Evolutionary conservation across 306 rosid species (phyloP).

Genomic region (Canavalia ensiformis): DNA sequence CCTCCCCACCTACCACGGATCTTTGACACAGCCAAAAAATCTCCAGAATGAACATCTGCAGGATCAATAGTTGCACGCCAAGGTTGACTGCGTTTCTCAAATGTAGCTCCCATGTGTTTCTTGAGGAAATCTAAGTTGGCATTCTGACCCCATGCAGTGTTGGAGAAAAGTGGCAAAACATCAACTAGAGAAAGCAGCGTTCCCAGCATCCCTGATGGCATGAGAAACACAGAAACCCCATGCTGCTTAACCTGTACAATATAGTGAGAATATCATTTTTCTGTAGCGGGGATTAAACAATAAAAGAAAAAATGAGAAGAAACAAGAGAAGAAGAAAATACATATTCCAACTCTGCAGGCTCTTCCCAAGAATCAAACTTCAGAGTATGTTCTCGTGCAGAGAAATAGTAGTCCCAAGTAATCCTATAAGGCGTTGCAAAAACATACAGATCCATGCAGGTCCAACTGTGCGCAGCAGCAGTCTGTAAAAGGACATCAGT

Average conservation of each 20-base stretch:
- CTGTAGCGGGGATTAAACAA: conserved; percentile 16
- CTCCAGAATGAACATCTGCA: conserved; percentile 92
- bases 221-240: conserved; percentile 95
- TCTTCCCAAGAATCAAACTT: conserved; percentile 95
- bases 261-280: conserved; percentile 41
- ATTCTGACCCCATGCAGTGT: conserved; percentile 91
- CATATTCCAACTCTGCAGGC: conserved; percentile 97
- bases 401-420: conserved; percentile 97
- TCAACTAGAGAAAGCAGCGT: conserved; percentile 84
- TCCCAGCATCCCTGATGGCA: conserved; percentile 99
- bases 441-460: conserved; percentile 97
- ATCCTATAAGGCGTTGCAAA: conserved; percentile 95
- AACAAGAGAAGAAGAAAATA: conserved; percentile 43
- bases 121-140: conserved; percentile 81
- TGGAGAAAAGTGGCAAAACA: conserved; percentile 89
- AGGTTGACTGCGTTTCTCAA: conserved; percentile 82
- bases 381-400: conserved; percentile 83
- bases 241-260: conserved; percentile 92
- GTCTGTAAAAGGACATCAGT: conserved; percentile 60
- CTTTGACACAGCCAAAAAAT: conserved; percentile 92
- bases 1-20: conserved; percentile 99
- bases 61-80: conserved; percentile 80
- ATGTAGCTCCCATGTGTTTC: conserved; percentile 95
- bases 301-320: conserved; percentile 13
- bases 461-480: conserved; percentile 95